Evolutionary conservation across 2,329 filamentous ascomycete genomes (phyloP).

Genomic region (Trichoderma sp.): DNA sequence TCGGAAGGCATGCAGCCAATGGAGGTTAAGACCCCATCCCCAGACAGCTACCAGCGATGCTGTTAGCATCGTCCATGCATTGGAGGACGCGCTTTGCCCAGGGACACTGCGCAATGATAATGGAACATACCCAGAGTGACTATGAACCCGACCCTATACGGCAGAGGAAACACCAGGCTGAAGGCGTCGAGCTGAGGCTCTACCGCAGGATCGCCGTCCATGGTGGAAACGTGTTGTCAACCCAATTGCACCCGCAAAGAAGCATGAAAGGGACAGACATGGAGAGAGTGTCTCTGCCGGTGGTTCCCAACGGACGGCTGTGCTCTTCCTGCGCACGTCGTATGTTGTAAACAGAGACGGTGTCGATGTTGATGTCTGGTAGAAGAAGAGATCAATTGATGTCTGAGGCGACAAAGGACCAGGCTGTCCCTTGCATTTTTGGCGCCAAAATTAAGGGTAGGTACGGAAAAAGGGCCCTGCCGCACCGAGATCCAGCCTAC

Average conservation of each 20-base stretch:
- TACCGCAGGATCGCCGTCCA: conserved; percentile 75
- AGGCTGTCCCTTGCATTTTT: conserved; percentile 19
- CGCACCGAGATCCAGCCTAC: background rate
- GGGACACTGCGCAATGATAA: conserved; percentile 16
- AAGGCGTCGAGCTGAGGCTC: conserved; percentile 78
- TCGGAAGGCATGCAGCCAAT: conserved; percentile 75
- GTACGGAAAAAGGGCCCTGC: conserved; percentile 20
- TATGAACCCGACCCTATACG: conserved; percentile 85
- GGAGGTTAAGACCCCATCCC: conserved; percentile 92
- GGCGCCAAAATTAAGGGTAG: conserved; percentile 12
- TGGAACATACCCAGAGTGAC: conserved; percentile 71
- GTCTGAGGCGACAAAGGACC: conserved; percentile 14
- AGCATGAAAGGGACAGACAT: conserved; percentile 3
- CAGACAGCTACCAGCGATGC: conserved; percentile 70
- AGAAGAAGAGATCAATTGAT: background rate
- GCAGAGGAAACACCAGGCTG: conserved; percentile 82
- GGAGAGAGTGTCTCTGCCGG: background rate
- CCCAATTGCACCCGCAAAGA: conserved; percentile 7
- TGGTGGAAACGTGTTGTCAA: conserved; percentile 40
- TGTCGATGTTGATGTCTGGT: background rate
- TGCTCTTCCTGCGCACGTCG: conserved; percentile 15
- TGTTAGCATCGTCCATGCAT: conserved; percentile 1
- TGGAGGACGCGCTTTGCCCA: background rate
- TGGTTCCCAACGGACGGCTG: background rate
- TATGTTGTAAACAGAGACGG: background rate